Base-by-base conservation (phyloP, 164 flowering plant species). In the Kalanchoe fedtschenkoi region DNA sequence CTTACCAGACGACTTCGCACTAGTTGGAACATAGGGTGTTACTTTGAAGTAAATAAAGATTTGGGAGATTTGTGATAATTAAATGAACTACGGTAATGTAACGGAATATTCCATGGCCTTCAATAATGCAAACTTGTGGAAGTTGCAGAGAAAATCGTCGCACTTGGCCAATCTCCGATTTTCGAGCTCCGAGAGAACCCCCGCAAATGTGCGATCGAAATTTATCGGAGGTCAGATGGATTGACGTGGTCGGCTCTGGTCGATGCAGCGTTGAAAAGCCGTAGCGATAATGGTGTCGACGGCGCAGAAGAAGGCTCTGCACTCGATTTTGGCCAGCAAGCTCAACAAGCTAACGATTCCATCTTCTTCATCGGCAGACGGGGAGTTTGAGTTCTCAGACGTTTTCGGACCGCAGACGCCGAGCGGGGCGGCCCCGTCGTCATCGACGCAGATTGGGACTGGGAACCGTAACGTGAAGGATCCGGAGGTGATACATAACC, bases 351-450 rank as follows among this genome's bases (percentile, higher is more conserved):
- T 85, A 57, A 74, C 80, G n/a, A 81, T 81, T 69, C 82, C 83
- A 17, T 41, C 78, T 11, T 62, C 72, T 1, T 68, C 72, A 3
- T 68, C 71, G 41, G 76, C 39, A 33, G 71, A 29, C 10, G 73
- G 63, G 10, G 86, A 82, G 32, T 81, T 86, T 61, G 92, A 86
- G 16, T 86, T 86, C 74, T 68, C 84, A 34, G 89, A 86, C 1
- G 77, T 80, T 1, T 86, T 86, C 66, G 87, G 87, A 26, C 81
- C 86, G 46, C 34, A 56, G 22, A 63, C 77, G 29, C 34, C 79
- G 38, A 33, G 68, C 29, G 5, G 71, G 17, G 46, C 78, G 5
- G 60, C 81, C 15, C 46, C 75, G 11, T 44, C 70, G 1, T 26
- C 70, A 28, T 42, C 70, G 2, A n/a, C 65, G 6, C 26, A 69